Evolutionary conservation across 768 basidiomycete genomes (phyloP), one percentile per base, ranked within the genome.

Genomic region (Termitomyces sp.): DNA sequence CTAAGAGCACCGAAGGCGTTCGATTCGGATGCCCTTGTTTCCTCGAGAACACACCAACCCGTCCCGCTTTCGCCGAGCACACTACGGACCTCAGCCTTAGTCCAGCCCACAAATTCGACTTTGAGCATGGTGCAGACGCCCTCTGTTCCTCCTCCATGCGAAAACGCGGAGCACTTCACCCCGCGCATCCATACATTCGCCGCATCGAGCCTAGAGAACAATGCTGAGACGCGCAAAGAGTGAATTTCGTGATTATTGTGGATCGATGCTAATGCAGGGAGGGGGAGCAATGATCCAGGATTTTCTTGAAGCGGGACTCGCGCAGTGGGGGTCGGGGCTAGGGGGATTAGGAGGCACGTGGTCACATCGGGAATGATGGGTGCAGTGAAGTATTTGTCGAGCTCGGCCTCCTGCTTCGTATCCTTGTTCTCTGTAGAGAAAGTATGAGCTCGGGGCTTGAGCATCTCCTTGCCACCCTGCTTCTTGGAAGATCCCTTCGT

Each of bases 41-140:
- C 88, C 64, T 89, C 82, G 17, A 92, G 67, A 0, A 77, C 74
- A 69, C 88, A 92, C 90, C 90, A 93, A 0, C 84, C 86, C 8
- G 75, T 79, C 17, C 84, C 81, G 30, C 81, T 82, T 64, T 88
- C 83, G 12, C 90, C 90, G 12, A 91, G 76, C 19, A 90, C 76
- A 45, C 77, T 68, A 42, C 85, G 74, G 8, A 92, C 88, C 45
- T 82, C 79, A 11, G 73, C 71, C 60, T 79, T 79, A 3, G 80
- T 77, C 88, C 90, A 93, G 2, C 90, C 91, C 17, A 72, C 70
- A 63, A 94, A 89, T 34, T 82, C 79, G 45, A 94, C 76, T 50
- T 80, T 82, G 12, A 91, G 74, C 30, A 87, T 62, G 17, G 82
- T 85, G 60, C 86, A 87, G 5, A 84, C 78, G 15, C 80, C 86